Conservation (phyloP, 352 stramenopile genomes). For the Globisporangium solare region DNA sequence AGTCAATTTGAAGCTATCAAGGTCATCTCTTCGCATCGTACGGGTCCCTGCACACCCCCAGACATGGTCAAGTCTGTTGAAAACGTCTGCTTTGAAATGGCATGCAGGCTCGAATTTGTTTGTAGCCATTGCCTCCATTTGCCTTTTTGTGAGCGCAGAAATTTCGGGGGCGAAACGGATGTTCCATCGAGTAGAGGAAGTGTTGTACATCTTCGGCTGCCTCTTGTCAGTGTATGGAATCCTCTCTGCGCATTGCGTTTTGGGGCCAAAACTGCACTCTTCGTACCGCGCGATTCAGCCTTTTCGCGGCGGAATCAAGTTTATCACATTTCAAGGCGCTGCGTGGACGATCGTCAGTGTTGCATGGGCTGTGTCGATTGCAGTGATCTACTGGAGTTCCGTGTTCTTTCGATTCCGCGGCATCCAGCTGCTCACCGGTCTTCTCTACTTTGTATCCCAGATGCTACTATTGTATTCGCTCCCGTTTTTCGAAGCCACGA, state of each 20-base stretch:
- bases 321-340: conserved; percentile 46
- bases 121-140: conserved; percentile 21
- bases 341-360: conserved; percentile 45
- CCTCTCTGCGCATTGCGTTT: conserved; percentile 29
- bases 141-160: conserved; percentile 33
- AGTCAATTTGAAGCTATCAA: too few species aligned
- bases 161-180: conserved; percentile 16
- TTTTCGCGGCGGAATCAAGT: conserved; percentile 39
- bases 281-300: conserved; percentile 42
- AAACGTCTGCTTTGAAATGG: conserved; percentile 21
- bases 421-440: conserved; percentile 36
- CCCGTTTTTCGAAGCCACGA: conserved; percentile 24
- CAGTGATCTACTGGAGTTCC: conserved; percentile 40
- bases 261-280: conserved; percentile 30
- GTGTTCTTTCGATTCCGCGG: conserved; percentile 40
- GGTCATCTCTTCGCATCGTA: too few species aligned
- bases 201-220: conserved; percentile 47
- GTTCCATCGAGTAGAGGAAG: conserved; percentile 29
- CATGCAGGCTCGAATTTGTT: conserved; percentile 25
- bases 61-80: conserved; percentile 19
- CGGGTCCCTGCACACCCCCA: not conserved
- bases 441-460: conserved; percentile 40
- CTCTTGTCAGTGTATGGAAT: conserved; percentile 32
- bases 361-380: conserved; percentile 33
- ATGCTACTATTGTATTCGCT: conserved; percentile 33